Evolutionary conservation across 768 basidiomycete genomes (phyloP).

Genomic region (Favolaschia claudopus): DNA sequence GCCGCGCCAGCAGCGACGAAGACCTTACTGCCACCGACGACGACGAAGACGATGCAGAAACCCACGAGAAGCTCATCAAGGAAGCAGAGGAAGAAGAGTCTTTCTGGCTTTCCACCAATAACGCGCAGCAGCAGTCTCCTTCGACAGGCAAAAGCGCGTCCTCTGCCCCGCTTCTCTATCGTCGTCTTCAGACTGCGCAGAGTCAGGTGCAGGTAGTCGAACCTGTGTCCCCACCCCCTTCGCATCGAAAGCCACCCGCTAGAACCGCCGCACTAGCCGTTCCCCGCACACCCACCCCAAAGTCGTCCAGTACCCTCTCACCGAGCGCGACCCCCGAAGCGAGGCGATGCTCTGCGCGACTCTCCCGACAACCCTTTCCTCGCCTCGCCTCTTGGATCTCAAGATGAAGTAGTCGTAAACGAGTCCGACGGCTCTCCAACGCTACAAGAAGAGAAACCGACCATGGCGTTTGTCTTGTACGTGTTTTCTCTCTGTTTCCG

Average conservation of each 20-base stretch:
- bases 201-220: slow-evolving; percentile 36
- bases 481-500: slow-evolving; percentile 34
- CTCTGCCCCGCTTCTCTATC: slow-evolving; percentile 47
- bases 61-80: slow-evolving; percentile 31
- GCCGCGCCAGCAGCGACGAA: slow-evolving; percentile 50
- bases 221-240: slow-evolving; percentile 73
- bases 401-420: slow-evolving; percentile 39
- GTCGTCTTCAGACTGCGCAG: slow-evolving; percentile 35
- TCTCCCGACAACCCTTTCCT: slow-evolving; percentile 81
- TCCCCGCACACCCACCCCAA: slow-evolving; percentile 16
- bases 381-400: slow-evolving; percentile 42
- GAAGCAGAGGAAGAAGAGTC: slow-evolving; percentile 57
- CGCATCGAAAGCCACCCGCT: slow-evolving; percentile 52
- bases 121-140: background rate
- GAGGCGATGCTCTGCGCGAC: slow-evolving; percentile 52
- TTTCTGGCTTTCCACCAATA: slow-evolving; percentile 49
- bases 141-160: slow-evolving; percentile 5
- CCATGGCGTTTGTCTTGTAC: slow-evolving; percentile 77
- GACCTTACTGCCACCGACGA: slow-evolving; percentile 47
- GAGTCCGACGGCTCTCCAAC: slow-evolving; percentile 48
- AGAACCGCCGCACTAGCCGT: background rate
- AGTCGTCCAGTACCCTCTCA: slow-evolving; percentile 36
- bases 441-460: slow-evolving; percentile 61
- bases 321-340: slow-evolving; percentile 47
- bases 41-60: slow-evolving; percentile 23